Base-by-base conservation (phyloP, 495 filamentous ascomycete species). In the Xylaria intraflava region DNA sequence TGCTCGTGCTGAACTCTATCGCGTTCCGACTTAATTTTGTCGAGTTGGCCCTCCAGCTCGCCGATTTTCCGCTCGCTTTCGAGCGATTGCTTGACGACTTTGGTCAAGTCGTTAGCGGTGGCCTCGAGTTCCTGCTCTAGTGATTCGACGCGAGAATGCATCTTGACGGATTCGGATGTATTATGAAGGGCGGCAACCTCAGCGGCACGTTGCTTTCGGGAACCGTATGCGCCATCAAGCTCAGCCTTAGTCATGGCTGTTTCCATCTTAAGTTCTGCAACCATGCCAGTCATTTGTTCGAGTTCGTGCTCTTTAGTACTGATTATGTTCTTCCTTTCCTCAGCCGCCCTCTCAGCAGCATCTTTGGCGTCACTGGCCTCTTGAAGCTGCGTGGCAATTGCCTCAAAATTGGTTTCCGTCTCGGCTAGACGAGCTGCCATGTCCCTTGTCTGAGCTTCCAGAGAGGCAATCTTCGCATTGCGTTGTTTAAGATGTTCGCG, bases 191-290 rank as follows among this genome's bases (percentile, higher is more conserved):
- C 75, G 1, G 88, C 84, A 14, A 80, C 83, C 63, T 89, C 85
- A 0, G 87, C 87, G 5, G 88, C 89, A 20, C 89, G 83, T 66
- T 93, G 76, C 35, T 84, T 80, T 49, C 88, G 75, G 9, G 81
- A 81, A 24, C 89, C 93, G 64, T 96, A 95, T 17, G 93, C 92
- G 48, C 89, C 88, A 62, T 98, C 93, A 30, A 97, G 85, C 72
- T 98, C 93, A 5, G 93, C 93, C 67, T 87, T 89, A 51, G 87
- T 87, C 70, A 98, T 82, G 42, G 91, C 91, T 52, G 95, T 74
- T 64, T 97, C 93, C 33, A 91, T 97, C 51, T 90, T 89, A 43
- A 94, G 75, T 50, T 89, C 83, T 42, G 90, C 87, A 52, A 96
- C 77, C 68, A 93, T 88, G 58, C 82, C 78, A 64, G 94, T 90